phyloP scores from a whole-genome alignment of 306 rosid genomes.

The Citrullus colocynthis region DNA sequence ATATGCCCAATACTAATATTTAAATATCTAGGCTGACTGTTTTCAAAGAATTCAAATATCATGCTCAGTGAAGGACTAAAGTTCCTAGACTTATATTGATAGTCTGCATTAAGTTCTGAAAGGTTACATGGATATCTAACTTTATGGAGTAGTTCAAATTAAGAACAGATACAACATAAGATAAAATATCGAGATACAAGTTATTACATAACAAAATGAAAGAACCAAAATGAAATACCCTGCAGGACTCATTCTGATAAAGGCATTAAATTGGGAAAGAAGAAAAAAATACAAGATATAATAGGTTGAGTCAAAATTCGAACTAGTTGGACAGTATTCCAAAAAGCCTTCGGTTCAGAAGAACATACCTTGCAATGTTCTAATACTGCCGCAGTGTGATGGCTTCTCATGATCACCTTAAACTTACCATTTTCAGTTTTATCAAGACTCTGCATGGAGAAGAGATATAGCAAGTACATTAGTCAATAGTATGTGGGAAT shows the following conservation, averaged over 20 bases:
- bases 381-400: conserved; percentile 61
- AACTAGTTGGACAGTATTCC: background rate
- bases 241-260: background rate
- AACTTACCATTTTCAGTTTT: conserved; percentile 63
- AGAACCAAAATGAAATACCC: background rate
- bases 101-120: background rate
- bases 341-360: background rate
- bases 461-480: background rate
- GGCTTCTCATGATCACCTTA: conserved; percentile 57
- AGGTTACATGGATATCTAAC: background rate
- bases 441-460: conserved; percentile 44
- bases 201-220: background rate
- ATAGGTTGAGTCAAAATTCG: background rate
- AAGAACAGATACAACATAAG: background rate
- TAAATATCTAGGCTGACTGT: background rate
- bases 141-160: background rate
- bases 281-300: background rate
- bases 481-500: background rate
- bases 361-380: conserved; percentile 80
- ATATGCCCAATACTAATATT: background rate
- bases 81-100: background rate
- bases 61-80: background rate
- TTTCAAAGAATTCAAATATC: background rate
- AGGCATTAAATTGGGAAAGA: background rate
- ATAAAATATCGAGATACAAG: background rate